Conservation (phyloP, 257 asterid genomes). For the Striga asiatica region DNA sequence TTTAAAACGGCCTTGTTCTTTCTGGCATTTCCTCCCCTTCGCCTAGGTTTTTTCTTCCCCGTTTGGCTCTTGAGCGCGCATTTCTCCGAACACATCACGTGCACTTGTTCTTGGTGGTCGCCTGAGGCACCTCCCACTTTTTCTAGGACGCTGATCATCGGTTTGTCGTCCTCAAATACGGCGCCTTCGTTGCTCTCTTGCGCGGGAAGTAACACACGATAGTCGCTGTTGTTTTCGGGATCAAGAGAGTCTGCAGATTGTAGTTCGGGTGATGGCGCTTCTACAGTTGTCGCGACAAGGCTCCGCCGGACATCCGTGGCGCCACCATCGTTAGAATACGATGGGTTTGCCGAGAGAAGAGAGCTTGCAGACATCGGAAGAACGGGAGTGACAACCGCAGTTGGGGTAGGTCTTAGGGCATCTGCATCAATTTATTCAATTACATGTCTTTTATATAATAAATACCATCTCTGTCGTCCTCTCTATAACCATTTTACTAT, state of each 20-base stretch:
- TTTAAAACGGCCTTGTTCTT: constrained; percentile 14
- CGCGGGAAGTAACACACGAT: neutral
- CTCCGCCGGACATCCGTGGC: constrained; percentile 11
- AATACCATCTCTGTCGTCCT: no score
- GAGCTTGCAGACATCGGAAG: neutral
- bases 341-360: constrained; percentile 2
- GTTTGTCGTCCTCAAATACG: neutral
- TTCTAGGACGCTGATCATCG: neutral
- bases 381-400: neutral
- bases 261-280: neutral
- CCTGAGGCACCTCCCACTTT: neutral
- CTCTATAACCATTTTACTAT: no score
- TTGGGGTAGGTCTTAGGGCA: neutral
- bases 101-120: constrained; percentile 15
- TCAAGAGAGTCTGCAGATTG: neutral
- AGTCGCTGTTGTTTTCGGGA: neutral
- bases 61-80: constrained; percentile 22
- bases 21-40: constrained; percentile 30
- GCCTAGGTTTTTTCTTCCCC: constrained; percentile 20
- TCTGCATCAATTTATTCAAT: no score
- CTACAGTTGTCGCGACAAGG: neutral
- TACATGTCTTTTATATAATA: no score
- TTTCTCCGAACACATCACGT: constrained; percentile 23
- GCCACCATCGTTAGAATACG: constrained; percentile 5
- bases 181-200: neutral